Evolutionary conservation across 1,284 basidiomycete species (phyloP).

Genomic region (Fomitopsis palustris): DNA sequence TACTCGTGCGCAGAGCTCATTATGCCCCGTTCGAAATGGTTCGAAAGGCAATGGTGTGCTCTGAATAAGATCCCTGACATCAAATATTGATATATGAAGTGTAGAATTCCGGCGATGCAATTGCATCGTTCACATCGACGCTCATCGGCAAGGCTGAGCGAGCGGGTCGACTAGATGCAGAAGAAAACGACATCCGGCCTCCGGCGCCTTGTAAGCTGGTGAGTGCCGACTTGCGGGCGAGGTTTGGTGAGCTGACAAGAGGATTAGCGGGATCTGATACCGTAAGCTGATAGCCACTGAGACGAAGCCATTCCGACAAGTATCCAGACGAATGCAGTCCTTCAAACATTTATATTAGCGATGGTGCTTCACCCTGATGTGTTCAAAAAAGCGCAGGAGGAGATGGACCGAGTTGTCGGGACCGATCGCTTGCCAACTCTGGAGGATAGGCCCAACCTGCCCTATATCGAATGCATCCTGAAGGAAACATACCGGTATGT

Average conservation of each 20-base stretch:
- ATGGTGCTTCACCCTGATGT: constrained; percentile 27
- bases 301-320: background rate
- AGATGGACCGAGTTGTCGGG: constrained; percentile 1
- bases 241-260: background rate
- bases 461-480: background rate
- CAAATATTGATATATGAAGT: background rate
- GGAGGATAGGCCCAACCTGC: background rate
- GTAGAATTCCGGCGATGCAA: background rate
- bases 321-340: constrained; percentile 5
- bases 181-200: constrained; percentile 6
- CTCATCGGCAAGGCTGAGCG: background rate
- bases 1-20: constrained; percentile 15
- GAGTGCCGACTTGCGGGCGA: too few relatives aligned
- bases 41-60: constrained; percentile 17
- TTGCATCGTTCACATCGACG: too few relatives aligned
- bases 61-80: background rate
- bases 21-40: constrained; percentile 23
- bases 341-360: constrained; percentile 24
- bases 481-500: background rate
- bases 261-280: background rate
- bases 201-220: constrained; percentile 22
- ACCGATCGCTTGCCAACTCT: background rate
- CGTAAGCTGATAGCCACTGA: background rate
- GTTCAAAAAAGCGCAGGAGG: background rate
- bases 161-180: constrained; percentile 5